Base-by-base conservation (phyloP, 2,329 filamentous ascomycete species). In the Diaporthe sp. region DNA sequence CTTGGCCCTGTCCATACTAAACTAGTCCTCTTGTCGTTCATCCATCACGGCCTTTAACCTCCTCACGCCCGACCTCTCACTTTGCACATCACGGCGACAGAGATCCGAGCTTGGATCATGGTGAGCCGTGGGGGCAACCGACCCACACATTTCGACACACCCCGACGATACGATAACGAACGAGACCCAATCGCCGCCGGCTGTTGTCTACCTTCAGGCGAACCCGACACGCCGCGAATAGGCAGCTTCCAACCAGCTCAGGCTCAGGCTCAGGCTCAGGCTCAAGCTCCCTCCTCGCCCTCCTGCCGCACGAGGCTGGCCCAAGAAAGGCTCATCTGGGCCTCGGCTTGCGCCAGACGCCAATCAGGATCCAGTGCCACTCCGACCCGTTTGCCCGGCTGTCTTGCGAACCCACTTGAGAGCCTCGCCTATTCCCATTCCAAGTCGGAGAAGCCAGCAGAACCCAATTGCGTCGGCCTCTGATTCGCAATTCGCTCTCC, bases 401-500 rank as follows among this genome's bases (percentile, higher is more conserved):
- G 63, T 25, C 32, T 35, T 39, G 63, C 63, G 47, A 68, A 68
- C 32, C 63, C 63, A 68, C 63, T 53, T 51, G n/a, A 35, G 63
- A 68, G 63, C 44, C 47, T 68, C 63, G 63, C 63, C 63, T 39
- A 53, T 22, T 39, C 63, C 63, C 32, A 53, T 37, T 53, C n/a
- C 32, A 30, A 68, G 63, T 35, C 47, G 15, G 63, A 68, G 63
- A 68, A 68, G 47, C 63, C 63, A 68, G 47, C 63, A 53, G 47
- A 68, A 39, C 47, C 47, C 47, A 53, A 68, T 53, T 63, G 61
- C 42, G 35, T 42, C 61, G 30, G 69, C 55, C 47, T 47, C 59
- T 72, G 61, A 75, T 75, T 72, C 61, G 73, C 56, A 66, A 44
- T 39, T 32, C 44, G 59, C 56, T 61, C 70, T 51, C 59, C 47